phyloP scores from a whole-genome alignment of 2,329 filamentous ascomycete species.

The Xylariaceae sp. region DNA sequence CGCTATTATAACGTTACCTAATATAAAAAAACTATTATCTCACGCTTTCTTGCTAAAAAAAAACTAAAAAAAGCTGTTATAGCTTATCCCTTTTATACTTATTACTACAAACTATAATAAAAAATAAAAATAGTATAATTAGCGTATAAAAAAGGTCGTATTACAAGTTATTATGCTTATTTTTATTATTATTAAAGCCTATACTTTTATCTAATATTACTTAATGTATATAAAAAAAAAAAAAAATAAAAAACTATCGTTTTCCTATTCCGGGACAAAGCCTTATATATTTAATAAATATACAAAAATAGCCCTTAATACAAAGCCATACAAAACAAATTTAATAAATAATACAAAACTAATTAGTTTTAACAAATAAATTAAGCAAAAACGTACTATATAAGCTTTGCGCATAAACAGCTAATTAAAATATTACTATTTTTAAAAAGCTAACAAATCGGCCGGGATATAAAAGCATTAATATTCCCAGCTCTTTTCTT shows the following conservation, averaged over 20 bases:
- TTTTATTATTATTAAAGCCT: background rate
- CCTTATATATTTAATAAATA: too few relatives aligned
- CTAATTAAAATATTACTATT: background rate
- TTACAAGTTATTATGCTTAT: background rate
- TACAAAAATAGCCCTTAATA: too few relatives aligned
- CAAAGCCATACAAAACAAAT: too few relatives aligned
- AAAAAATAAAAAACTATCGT: too few relatives aligned
- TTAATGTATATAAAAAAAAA: too few relatives aligned
- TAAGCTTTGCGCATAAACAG: background rate
- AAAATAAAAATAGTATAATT: slow-evolving; percentile 1
- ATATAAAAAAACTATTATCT: background rate
- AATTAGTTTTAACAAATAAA: background rate
- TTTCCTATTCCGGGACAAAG: too few relatives aligned
- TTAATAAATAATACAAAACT: background rate
- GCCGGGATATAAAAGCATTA: background rate
- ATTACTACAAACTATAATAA: background rate
- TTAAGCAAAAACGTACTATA: background rate
- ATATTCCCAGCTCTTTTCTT: background rate
- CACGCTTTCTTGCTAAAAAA: slow-evolving; percentile 2
- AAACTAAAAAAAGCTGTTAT: slow-evolving; percentile 1
- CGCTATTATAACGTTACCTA: background rate
- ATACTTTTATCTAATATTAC: too few relatives aligned
- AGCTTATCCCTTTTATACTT: background rate
- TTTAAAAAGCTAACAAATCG: background rate
- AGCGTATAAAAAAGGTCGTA: background rate